Conservation (phyloP, 2,329 filamentous ascomycete species). For the Dichotomopilus funicola region DNA sequence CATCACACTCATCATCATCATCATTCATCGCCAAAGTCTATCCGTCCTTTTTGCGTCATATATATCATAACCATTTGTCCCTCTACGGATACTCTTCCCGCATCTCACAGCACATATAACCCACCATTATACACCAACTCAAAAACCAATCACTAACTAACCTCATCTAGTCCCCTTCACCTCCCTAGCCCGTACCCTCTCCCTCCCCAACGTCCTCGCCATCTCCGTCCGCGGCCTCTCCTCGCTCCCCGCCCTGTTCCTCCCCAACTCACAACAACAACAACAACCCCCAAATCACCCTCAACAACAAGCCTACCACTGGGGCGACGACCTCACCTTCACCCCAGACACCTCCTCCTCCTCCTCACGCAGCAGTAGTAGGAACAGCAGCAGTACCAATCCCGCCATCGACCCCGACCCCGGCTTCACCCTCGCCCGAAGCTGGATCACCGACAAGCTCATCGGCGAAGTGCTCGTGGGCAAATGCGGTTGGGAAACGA, state of each 20-base stretch:
- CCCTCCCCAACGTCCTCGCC: constrained; percentile 69
- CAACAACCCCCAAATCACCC: background rate
- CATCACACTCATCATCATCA: too few relatives aligned
- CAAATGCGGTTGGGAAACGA: constrained; percentile 52
- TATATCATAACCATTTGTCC: background rate
- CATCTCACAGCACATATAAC: background rate
- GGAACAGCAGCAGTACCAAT: too few relatives aligned
- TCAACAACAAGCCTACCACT: constrained; percentile 44
- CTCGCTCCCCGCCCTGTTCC: constrained; percentile 61
- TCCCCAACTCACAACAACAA: constrained; percentile 35
- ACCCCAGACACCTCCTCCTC: constrained; percentile 36
- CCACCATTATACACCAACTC: background rate
- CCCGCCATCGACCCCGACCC: constrained; percentile 51
- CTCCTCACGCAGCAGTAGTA: too few relatives aligned
- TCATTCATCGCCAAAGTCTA: too few relatives aligned
- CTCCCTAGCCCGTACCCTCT: constrained; percentile 59
- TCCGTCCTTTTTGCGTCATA: background rate
- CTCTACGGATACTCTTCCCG: background rate
- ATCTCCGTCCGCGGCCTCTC: constrained; percentile 67
- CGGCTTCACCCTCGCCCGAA: constrained; percentile 47
- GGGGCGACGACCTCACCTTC: constrained; percentile 60
- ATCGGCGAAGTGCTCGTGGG: constrained; percentile 45
- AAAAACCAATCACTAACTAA: background rate
- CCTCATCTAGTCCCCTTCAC: constrained; percentile 54
- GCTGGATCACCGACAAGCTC: constrained; percentile 43